Percentiles rank a stretch among this genome's conserved stretches.
Evolutionary conservation across 2,329 filamentous ascomycete species (phyloP).

Genomic region (Fusarium tricinctum): DNA sequence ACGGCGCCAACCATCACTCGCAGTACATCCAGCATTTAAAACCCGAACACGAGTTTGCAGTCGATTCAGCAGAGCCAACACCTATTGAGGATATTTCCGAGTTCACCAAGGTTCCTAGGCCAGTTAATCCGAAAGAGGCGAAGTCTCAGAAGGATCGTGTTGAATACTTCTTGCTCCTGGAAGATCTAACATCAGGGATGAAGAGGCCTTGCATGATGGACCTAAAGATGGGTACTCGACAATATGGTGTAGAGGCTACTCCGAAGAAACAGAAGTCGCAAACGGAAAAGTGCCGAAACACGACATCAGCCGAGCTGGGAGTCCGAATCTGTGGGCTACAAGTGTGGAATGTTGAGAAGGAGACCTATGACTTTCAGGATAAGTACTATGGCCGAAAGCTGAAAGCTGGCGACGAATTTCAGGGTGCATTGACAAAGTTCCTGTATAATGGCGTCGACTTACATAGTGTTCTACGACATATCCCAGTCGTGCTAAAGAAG

Average conservation of each 20-base stretch:
- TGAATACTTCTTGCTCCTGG: constrained; percentile 92
- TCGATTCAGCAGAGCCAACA: constrained; percentile 56
- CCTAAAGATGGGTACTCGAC: constrained; percentile 97
- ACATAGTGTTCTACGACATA: constrained; percentile 84
- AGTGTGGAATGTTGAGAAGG: constrained; percentile 88
- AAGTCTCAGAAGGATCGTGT: constrained; percentile 77
- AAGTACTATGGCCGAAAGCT: constrained; percentile 96
- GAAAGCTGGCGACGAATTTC: constrained; percentile 89
- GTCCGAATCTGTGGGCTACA: constrained; percentile 96
- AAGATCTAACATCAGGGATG: constrained; percentile 97
- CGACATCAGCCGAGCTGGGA: constrained; percentile 90
- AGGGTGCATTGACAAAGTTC: constrained; percentile 88
- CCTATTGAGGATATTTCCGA: constrained; percentile 50
- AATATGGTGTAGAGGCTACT: constrained; percentile 92
- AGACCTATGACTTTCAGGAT: constrained; percentile 94
- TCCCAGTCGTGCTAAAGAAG: constrained; percentile 88
- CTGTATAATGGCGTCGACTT: constrained; percentile 90
- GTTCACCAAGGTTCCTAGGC: constrained; percentile 65
- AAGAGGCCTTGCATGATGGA: constrained; percentile 96
- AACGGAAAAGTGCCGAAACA: constrained; percentile 90
- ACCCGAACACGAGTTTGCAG: constrained; percentile 51
- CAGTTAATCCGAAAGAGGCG: constrained; percentile 83
- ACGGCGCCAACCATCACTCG: constrained; percentile 30
- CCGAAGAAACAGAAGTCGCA: constrained; percentile 95
- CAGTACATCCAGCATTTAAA: constrained; percentile 51